phyloP scores from a whole-genome alignment of 441 rosid genomes.

The Raphanus hybrid region DNA sequence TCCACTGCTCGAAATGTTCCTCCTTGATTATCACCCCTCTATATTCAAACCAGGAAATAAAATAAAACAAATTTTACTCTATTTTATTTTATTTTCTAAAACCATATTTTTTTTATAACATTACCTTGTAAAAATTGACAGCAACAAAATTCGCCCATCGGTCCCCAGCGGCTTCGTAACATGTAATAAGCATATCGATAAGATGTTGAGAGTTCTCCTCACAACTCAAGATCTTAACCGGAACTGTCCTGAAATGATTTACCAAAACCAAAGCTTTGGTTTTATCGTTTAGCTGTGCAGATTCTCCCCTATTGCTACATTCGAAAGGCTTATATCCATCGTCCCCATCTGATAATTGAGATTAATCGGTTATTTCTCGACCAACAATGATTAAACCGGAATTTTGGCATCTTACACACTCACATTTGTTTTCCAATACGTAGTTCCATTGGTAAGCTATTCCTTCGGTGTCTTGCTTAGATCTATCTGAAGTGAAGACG shows the following conservation, averaged over 20 bases:
- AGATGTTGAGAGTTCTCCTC: constrained; percentile 55
- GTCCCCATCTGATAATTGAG: constrained; percentile 61
- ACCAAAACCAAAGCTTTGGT: constrained; percentile 57
- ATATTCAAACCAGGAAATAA: too few relatives aligned
- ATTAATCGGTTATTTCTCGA: constrained; percentile 14
- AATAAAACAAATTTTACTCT: too few relatives aligned
- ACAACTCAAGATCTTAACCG: constrained; percentile 47
- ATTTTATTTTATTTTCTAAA: too few relatives aligned
- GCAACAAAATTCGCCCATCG: constrained; percentile 77
- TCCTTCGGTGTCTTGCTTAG: constrained; percentile 77
- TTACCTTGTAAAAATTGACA: constrained; percentile 67
- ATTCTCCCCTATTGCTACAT: constrained; percentile 61
- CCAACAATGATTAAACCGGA: constrained; percentile 3
- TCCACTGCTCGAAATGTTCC: too few relatives aligned
- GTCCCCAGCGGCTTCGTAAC: constrained; percentile 54
- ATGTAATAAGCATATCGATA: constrained; percentile 50
- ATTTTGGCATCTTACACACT: constrained; percentile 22
- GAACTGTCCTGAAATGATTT: constrained; percentile 52
- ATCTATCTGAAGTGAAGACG: constrained; percentile 68
- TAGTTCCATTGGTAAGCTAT: constrained; percentile 95
- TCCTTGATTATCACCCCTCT: too few relatives aligned
- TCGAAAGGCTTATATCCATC: constrained; percentile 54
- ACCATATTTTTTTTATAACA: neutral
- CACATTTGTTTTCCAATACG: constrained; percentile 89
- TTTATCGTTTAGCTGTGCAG: constrained; percentile 49